These are phyloP conservation scores for Pythium scleroteichum DNA, from an alignment of 352 stramenopile species.

Conservation along the genomic window DNA sequence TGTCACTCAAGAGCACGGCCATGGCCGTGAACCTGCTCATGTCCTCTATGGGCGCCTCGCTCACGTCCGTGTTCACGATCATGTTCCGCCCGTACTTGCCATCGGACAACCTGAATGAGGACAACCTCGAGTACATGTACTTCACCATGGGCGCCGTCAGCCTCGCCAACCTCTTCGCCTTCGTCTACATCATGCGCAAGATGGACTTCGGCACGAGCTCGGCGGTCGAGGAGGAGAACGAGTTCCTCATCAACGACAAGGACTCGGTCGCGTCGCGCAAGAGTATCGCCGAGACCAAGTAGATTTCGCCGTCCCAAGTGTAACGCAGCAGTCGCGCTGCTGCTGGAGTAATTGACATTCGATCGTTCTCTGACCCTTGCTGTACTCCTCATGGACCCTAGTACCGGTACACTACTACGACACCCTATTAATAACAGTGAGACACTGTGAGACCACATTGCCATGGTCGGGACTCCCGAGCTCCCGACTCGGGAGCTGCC, in stretches of 20 bases:
- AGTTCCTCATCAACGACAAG: conserved; percentile 21
- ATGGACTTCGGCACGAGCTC: conserved; percentile 59
- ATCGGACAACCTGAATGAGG: conserved; percentile 56
- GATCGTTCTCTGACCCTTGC: no score
- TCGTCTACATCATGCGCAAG: conserved; percentile 50
- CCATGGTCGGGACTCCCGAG: no score
- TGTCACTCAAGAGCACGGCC: conserved; percentile 58
- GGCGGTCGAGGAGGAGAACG: conserved; percentile 8
- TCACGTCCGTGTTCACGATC: conserved; percentile 66
- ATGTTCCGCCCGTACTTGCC: conserved; percentile 58
- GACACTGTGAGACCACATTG: no score
- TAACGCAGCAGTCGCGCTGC: no score
- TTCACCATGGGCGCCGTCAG: conserved; percentile 48
- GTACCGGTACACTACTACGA: no score
- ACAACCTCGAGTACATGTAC: conserved; percentile 74
- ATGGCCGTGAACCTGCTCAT: conserved; percentile 70
- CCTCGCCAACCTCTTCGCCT: conserved; percentile 52
- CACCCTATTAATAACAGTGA: no score
- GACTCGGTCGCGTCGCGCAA: conserved; percentile 23
- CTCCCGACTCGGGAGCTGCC: no score
- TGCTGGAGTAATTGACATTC: no score
- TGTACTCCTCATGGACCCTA: no score
- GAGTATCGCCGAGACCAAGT: conserved; percentile 29
- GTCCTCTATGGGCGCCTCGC: conserved; percentile 53
- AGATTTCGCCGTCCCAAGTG: no score